phyloP scores from a whole-genome alignment of 2,329 filamentous ascomycete genomes.

The Teratosphaeria viscida region DNA sequence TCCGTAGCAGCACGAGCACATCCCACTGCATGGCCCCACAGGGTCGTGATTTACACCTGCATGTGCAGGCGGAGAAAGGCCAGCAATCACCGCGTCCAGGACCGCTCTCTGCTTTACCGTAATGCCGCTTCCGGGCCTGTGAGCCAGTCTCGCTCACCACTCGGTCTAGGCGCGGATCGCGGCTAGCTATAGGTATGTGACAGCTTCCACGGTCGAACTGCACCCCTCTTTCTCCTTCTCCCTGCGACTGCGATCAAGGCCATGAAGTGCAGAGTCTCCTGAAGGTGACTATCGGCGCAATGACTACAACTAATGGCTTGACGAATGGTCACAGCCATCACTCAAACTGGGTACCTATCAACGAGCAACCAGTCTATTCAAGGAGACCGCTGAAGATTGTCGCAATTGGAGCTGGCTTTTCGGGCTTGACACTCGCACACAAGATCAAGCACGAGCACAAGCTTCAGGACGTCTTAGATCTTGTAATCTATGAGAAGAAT shows the following conservation, averaged over 20 bases:
- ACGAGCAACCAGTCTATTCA: slow-evolving; percentile 1
- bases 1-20: not conserved
- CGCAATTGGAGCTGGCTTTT: slow-evolving; percentile 1
- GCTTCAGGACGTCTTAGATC: slow-evolving; percentile 24
- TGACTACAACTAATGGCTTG: not conserved
- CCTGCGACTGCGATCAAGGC: not conserved
- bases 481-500: slow-evolving; percentile 34
- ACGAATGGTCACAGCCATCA: not conserved
- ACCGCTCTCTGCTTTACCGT: not conserved
- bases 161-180: not conserved
- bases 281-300: not conserved
- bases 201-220: not conserved
- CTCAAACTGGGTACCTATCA: slow-evolving; percentile 1
- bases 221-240: not conserved
- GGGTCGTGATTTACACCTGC: not conserved
- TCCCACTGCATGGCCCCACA: not conserved
- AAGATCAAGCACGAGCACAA: slow-evolving; percentile 18
- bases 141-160: not conserved
- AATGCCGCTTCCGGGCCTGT: too few relatives aligned
- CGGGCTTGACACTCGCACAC: slow-evolving; percentile 1
- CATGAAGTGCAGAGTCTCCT: not conserved
- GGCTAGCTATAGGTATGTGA: not conserved
- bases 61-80: not conserved
- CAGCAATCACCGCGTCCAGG: not conserved
- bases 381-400: not conserved